Conservation (phyloP, 805 yeast genomes). For the Ogataea siamensis region DNA sequence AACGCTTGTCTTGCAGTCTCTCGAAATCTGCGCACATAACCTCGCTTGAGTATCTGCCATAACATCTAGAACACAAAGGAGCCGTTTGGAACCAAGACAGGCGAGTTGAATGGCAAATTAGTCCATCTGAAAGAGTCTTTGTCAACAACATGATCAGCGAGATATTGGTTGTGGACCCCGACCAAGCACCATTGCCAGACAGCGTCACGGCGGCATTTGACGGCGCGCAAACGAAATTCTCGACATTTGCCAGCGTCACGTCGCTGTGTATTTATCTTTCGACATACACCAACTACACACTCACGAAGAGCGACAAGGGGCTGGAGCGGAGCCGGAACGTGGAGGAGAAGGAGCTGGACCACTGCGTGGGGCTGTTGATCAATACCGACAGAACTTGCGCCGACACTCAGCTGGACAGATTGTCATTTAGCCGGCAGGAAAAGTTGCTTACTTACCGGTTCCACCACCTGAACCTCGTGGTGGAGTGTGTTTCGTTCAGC, state of each 20-base stretch:
- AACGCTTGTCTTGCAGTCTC: not conserved
- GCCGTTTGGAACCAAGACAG: not conserved
- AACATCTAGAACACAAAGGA: too few relatives aligned
- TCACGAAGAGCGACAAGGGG: slow-evolving; percentile 5
- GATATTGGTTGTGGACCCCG: slow-evolving; percentile 13
- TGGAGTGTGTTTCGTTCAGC: slow-evolving; percentile 14
- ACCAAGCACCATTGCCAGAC: slow-evolving; percentile 9
- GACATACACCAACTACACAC: slow-evolving; percentile 15
- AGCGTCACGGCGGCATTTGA: slow-evolving; percentile 12
- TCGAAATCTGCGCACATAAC: too few relatives aligned
- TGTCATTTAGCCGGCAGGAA: slow-evolving; percentile 9
- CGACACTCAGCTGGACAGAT: slow-evolving; percentile 5
- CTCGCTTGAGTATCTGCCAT: too few relatives aligned
- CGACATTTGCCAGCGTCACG: slow-evolving; percentile 9
- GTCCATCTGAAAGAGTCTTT: not conserved
- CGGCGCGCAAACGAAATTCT: slow-evolving; percentile 7
- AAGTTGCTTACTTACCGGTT: slow-evolving; percentile 27
- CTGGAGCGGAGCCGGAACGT: slow-evolving; percentile 14
- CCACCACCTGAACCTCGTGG: slow-evolving; percentile 28
- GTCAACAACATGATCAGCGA: slow-evolving; percentile 15
- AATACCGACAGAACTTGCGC: slow-evolving; percentile 11
- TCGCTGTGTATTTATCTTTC: slow-evolving; percentile 16
- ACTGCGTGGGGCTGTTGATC: slow-evolving; percentile 24
- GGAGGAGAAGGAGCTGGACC: slow-evolving; percentile 23
- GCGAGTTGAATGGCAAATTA: slow-evolving; percentile 1